Conservation (phyloP, 768 basidiomycete genomes). For the Phanerochaete carnosa region DNA sequence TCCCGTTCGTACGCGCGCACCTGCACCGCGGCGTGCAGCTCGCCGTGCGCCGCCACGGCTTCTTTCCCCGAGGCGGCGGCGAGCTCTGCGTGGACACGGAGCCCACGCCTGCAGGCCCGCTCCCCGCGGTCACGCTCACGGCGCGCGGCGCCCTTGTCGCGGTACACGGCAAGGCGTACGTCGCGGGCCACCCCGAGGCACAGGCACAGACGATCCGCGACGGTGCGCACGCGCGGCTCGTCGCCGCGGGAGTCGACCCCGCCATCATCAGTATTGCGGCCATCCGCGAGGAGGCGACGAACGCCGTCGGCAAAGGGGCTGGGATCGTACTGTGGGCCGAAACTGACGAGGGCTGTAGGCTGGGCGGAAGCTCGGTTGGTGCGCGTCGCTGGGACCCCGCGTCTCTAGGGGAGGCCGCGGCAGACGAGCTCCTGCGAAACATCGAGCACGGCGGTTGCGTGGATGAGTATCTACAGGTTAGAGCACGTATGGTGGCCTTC, state of each 20-base stretch:
- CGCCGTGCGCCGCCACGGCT: constrained; percentile 56
- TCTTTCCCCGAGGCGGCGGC: constrained; percentile 74
- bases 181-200: constrained; percentile 56
- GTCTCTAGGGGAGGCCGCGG: constrained; percentile 58
- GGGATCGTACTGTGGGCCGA: constrained; percentile 78
- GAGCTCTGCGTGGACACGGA: constrained; percentile 43
- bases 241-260: constrained; percentile 32
- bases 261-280: constrained; percentile 24
- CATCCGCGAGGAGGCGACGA: constrained; percentile 21
- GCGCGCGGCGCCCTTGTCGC: constrained; percentile 50
- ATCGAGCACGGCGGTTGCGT: constrained; percentile 67
- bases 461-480: constrained; percentile 61
- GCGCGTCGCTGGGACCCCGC: constrained; percentile 42
- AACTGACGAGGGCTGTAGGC: constrained; percentile 59
- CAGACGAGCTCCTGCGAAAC: constrained; percentile 52
- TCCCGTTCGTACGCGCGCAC: constrained; percentile 64
- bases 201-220: constrained; percentile 55
- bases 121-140: constrained; percentile 46
- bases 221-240: constrained; percentile 47
- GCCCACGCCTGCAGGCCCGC: constrained; percentile 33
- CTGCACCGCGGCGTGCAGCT: constrained; percentile 45
- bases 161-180: constrained; percentile 60
- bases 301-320: constrained; percentile 56
- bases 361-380: constrained; percentile 69
- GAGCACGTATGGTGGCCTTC: background rate